phyloP scores from a whole-genome alignment of 768 basidiomycete genomes.

The Brasilioporus rufonigricans region DNA sequence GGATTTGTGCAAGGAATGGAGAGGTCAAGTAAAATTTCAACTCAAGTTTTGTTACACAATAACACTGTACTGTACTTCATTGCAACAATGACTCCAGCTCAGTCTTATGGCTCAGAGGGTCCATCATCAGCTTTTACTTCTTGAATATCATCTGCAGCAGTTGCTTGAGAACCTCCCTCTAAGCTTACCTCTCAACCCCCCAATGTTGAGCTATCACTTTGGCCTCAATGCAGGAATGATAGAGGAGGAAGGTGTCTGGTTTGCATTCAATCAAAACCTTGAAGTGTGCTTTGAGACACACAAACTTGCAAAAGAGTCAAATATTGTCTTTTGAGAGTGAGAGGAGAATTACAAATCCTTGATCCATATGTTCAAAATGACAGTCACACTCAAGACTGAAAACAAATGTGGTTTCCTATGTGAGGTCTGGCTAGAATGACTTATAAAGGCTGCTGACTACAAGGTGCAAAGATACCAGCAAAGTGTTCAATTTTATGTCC shows the following conservation, averaged over 20 bases:
- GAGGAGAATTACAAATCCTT: background rate
- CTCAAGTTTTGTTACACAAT: too few relatives aligned
- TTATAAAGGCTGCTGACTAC: background rate
- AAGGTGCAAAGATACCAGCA: background rate
- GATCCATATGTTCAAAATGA: background rate
- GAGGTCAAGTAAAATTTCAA: too few relatives aligned
- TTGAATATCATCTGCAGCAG: background rate
- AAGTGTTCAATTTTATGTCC: background rate
- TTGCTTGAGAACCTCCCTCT: background rate
- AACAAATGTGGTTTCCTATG: background rate
- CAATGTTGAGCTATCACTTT: background rate
- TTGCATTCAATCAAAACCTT: background rate
- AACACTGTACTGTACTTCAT: too few relatives aligned
- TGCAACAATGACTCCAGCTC: background rate
- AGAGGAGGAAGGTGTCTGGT: background rate
- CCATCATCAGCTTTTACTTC: background rate
- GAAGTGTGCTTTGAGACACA: background rate
- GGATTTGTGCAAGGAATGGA: too few relatives aligned
- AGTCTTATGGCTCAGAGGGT: background rate
- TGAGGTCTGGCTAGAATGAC: background rate
- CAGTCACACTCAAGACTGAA: background rate
- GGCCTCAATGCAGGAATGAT: background rate
- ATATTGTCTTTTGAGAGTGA: background rate
- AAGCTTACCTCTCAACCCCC: background rate
- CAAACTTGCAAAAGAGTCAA: too few relatives aligned